Evolutionary conservation across 176 grass and related monocot species (phyloP), one percentile per base, ranked within the genome.

Genomic region (Chrysopogon serrulatus): DNA sequence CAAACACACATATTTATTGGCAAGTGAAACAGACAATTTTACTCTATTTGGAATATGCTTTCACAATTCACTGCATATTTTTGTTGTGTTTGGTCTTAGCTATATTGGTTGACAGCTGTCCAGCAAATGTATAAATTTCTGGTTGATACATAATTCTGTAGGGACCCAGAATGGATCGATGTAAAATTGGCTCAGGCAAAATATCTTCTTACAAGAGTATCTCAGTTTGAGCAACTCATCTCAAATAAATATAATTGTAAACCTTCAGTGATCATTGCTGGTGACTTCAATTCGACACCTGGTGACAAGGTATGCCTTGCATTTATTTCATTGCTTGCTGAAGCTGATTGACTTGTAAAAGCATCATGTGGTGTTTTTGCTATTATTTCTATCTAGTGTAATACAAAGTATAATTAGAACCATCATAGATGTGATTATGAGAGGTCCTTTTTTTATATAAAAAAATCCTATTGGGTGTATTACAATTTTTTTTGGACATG

Each of bases 1-100:
- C 91, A 14, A 95, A 98, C 71, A 92, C 96, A 56, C 96, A 98
- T 79, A 98, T 98, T 84, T 98, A 94, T 57, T 98, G 96, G 93
- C 90, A 93, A 83, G 85, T 78, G 54, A 70, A 68, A 68, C 91
- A 68, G 45, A 62, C 26, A 37, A 53, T 21, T 76, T 36, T 57
- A 68, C 4, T 54, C 45, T 39, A 16, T 40, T 80, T 59, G 63
- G 54, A 74, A 83, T 18, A 73, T 71, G 69, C 71, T 82, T 82
- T 80, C 17, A 9, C 79, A 41, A 10, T 82, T 59, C 21, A 34
- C n/a, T 75, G 16, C 7, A 84, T 30, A 6, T 70, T 39, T 73
- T 84, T 83, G 18, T 79, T 78, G 39, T 70, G 6, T 74, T 84
- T 88, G 41, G 40, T 80, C 34, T 66, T 66, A 77, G 48, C 43